Evolutionary conservation across 164 flowering plant species (phyloP), one percentile per base, ranked within the genome.

Genomic region (Vitis cinerea): DNA sequence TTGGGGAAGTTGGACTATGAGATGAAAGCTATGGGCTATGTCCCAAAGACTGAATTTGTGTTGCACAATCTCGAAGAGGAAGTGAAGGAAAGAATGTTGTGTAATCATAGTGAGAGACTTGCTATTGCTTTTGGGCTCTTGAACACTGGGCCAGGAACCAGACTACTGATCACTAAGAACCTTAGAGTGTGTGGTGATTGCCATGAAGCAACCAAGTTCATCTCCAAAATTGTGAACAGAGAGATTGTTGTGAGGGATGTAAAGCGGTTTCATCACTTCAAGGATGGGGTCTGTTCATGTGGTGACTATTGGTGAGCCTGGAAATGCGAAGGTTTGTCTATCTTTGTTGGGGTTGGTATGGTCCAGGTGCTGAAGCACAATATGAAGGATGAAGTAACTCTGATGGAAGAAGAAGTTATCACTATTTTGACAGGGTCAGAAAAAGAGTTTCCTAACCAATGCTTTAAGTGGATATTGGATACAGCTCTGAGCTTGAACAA

Each of bases 1-100:
- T 55, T 85, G 62, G 70, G 73, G 55, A 64, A 65, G 66, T 68
- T 83, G 69, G 82, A 80, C 27, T 49, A 59, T 67, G 80, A 80
- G 44, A 85, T 85, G 86, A 82, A 71, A 67, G 73, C 63, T 19
- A 19, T 70, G 65, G 77, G 77, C 50, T 68, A 72, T 72, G 27
- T 60, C 23, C 72, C 77, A 68, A 50, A 71, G 71, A 70, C 73
- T 50, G 78, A 69, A 62, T 68, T 71, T 72, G 78, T 64, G 59
- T 66, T 69, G 71, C 79, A 73, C 52, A 61, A 78, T 63, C 65
- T 74, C 54, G 72, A 77, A 63, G 71, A 70, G 59, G 72, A 80
- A 66, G 68, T 73, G 50, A 68, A 72, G 37, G 58, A 55, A 47
- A 52, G 62, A 23, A 23, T 23, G 27, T 23, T 23, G 27, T 23